Percentiles rank a stretch among this genome's conserved stretches.
Conservation (phyloP, 176 grass and related monocot genomes). For the Eleusine coracana region DNA sequence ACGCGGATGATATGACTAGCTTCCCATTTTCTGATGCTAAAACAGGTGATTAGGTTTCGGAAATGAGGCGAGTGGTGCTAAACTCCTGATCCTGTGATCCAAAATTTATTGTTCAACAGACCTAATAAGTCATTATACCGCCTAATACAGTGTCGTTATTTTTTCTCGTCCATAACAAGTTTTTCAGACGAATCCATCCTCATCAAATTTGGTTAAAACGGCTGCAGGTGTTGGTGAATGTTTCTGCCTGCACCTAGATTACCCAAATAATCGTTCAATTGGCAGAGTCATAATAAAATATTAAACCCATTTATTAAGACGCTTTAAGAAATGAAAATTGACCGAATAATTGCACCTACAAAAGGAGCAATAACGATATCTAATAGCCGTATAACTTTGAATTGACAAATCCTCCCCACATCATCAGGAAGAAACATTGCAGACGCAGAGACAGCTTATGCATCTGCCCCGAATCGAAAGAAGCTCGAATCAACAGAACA, state of each 20-base stretch:
- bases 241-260: constrained; percentile 4
- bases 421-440: not conserved
- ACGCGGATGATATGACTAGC: not conserved
- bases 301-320: not conserved
- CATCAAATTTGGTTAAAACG: not conserved
- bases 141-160: not conserved
- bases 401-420: not conserved
- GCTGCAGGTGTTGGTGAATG: not conserved
- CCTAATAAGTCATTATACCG: not conserved
- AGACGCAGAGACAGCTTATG: too few relatives aligned
- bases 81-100: not conserved
- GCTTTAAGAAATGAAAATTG: not conserved
- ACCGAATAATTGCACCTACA: not conserved
- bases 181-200: too few relatives aligned
- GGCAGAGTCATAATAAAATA: not conserved
- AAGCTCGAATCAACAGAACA: not conserved
- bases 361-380: not conserved
- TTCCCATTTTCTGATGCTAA: not conserved
- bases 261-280: not conserved
- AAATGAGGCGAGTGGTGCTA: not conserved
- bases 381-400: not conserved
- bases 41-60: not conserved
- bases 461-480: not conserved
- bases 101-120: not conserved
- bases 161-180: not conserved